Evolutionary conservation across 495 filamentous ascomycete species (phyloP), one percentile per base, ranked within the genome.

Genomic region (Xylaria sp.): DNA sequence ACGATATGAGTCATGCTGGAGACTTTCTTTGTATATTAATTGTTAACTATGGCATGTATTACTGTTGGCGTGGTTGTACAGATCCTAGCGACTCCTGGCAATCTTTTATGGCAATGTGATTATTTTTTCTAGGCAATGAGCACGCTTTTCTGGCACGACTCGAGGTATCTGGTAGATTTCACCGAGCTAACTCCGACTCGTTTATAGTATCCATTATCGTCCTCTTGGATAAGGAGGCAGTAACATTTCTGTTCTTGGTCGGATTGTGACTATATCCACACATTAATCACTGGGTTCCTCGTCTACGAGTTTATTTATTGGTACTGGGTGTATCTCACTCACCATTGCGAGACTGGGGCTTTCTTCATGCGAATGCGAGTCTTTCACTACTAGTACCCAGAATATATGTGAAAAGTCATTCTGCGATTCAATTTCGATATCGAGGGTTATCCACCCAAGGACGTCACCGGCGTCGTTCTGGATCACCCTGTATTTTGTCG

Each of bases 361-460:
- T 3, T 63, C 61, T 29, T 44, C 21, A 63, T 63, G 61, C 29
- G 40, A 63, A 63, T 63, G 61, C 5, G 61, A 63, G 61, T 44
- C 61, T 11, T 44, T 63, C 12, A 40, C 61, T 33, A 63, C 61
- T 14, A 11, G 35, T 9, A 31, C 61, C 61, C 61, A 63, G 14
- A 43, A 44, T 19, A 63, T 4, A 29, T 46, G 19, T 11, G 61
- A 44, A 46, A 63, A 44, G 21, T 46, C 40, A 63, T 19, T 44
- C 12, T 31, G 24, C 3, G 11, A 24, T 44, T 44, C 40, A 7
- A 63, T 29, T 24, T 15, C 40, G 12, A 44, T 19, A 15, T 63
- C 61, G 12, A 63, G 61, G 26, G 61, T 63, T 26, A 63, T 46
- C 61, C 61, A 63, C 11, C 61, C 61, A 44, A 63, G 11, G 14